These are phyloP conservation scores for Corymbia calophylla DNA, from an alignment of 441 rosid species.

Conservation along the genomic window DNA sequence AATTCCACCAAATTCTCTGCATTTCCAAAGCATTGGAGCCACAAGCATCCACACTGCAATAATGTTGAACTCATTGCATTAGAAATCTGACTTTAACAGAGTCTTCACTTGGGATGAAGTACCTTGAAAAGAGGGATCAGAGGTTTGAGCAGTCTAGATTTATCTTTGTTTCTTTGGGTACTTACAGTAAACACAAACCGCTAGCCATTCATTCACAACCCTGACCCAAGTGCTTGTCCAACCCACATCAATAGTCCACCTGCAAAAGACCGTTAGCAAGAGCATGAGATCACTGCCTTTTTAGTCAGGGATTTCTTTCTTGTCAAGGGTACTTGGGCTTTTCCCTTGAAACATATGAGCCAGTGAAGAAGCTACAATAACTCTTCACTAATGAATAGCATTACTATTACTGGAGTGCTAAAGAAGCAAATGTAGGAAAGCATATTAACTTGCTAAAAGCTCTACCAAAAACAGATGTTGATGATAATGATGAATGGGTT, in stretches of 20 bases:
- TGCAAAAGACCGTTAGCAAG: constrained; percentile 9
- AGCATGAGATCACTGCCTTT: too few species aligned
- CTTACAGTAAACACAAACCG: constrained; percentile 86
- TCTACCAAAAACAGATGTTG: not conserved
- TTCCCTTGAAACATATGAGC: not conserved
- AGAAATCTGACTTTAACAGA: not conserved
- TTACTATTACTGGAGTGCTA: not conserved
- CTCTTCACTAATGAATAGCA: not conserved
- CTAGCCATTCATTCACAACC: constrained; percentile 84
- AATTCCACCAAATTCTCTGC: constrained; percentile 31
- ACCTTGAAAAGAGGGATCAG: not conserved
- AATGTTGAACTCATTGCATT: not conserved
- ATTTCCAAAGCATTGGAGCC: constrained; percentile 57
- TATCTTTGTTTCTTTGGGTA: not conserved
- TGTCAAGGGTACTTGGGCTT: not conserved
- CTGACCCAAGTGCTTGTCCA: constrained; percentile 98
- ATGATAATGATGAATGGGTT: not conserved
- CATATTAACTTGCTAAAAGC: not conserved
- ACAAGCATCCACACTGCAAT: constrained; percentile 83
- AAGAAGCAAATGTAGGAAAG: not conserved
- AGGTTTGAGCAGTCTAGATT: not conserved
- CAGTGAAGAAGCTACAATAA: not conserved
- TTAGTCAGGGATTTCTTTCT: not conserved
- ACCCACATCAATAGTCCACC: constrained; percentile 98
- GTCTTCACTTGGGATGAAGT: not conserved